Conservation (phyloP, 768 basidiomycete species). For the Clathrus columnatus region DNA sequence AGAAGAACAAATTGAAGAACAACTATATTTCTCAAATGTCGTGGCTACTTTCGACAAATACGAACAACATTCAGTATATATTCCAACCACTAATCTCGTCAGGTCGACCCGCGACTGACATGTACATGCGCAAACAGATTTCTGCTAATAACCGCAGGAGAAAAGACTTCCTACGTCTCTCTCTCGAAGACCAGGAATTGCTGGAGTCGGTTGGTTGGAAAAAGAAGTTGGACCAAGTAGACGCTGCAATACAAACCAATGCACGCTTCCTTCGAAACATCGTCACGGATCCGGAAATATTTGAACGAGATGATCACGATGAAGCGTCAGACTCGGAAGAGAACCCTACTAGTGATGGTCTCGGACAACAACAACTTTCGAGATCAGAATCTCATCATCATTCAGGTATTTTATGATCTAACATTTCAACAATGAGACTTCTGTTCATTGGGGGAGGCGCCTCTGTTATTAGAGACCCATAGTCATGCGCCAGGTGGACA, state of each 20-base stretch:
- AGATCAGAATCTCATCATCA: background rate
- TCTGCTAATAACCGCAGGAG: constrained; percentile 57
- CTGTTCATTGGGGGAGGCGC: background rate
- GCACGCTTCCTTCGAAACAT: constrained; percentile 69
- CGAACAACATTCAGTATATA: constrained; percentile 57
- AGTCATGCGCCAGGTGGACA: too few relatives aligned
- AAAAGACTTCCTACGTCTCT: constrained; percentile 68
- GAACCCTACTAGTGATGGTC: constrained; percentile 13
- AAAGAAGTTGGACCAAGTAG: constrained; percentile 68
- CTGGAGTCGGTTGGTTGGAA: constrained; percentile 65
- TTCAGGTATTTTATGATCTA: background rate
- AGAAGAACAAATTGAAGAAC: constrained; percentile 38
- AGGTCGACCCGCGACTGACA: background rate
- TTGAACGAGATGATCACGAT: constrained; percentile 42
- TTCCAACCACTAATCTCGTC: background rate
- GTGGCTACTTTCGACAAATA: constrained; percentile 70
- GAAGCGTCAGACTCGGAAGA: constrained; percentile 22
- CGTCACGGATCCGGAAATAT: constrained; percentile 74
- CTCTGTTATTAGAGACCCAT: constrained; percentile 4
- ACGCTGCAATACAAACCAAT: constrained; percentile 73
- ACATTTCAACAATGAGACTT: background rate
- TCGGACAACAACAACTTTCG: background rate
- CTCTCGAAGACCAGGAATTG: constrained; percentile 58
- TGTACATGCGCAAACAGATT: constrained; percentile 28
- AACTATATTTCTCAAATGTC: constrained; percentile 66